phyloP scores from a whole-genome alignment of 140 eudicot species.

The Cichorium intybus region DNA sequence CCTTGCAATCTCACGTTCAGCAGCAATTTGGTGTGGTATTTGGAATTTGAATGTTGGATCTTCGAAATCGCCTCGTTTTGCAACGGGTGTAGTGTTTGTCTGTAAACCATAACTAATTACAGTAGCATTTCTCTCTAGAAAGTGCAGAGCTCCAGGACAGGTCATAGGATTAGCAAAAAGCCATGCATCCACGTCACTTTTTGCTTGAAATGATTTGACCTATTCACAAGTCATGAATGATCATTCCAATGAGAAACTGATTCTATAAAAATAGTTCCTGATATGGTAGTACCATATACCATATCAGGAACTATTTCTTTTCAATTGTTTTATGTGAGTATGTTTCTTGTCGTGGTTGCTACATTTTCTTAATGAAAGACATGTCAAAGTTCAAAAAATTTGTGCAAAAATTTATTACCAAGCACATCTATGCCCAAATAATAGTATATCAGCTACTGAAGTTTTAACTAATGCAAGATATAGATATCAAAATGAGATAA shows the following conservation, averaged over 20 bases:
- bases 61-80: conserved; percentile 56
- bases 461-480: no score
- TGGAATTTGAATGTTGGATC: conserved; percentile 81
- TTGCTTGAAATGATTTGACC: conserved; percentile 69
- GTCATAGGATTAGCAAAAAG: conserved; percentile 63
- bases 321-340: neutral
- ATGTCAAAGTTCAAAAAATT: neutral
- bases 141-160: conserved; percentile 89
- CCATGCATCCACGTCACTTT: conserved; percentile 79
- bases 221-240: conserved; percentile 32
- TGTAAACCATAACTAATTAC: conserved; percentile 89
- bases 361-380: conserved; percentile 1
- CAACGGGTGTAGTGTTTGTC: conserved; percentile 69
- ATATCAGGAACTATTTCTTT: conserved; percentile 2
- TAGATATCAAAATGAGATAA: no score
- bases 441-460: neutral
- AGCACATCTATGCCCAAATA: neutral
- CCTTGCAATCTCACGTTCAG: conserved; percentile 97
- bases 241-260: conserved; percentile 3
- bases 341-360: neutral
- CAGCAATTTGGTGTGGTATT: conserved; percentile 93
- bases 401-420: neutral
- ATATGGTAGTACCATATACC: neutral
- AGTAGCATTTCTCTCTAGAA: conserved; percentile 59
- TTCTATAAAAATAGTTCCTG: neutral